These are phyloP conservation scores for Serendipita sp. DNA, from an alignment of 768 basidiomycete species.

Conservation along the genomic window DNA sequence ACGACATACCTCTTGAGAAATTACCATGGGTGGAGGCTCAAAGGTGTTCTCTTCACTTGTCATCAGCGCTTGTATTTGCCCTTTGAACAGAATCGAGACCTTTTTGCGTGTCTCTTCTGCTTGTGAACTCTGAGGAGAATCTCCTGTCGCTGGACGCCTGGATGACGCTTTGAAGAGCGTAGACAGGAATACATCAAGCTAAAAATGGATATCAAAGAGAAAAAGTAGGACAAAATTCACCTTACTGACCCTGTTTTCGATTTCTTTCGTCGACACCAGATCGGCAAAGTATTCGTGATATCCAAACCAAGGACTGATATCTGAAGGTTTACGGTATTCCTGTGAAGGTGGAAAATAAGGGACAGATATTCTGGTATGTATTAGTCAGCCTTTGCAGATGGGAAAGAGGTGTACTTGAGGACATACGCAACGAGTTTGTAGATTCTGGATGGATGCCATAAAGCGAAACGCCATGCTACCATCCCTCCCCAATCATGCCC, in stretches of 20 bases:
- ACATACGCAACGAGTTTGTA: conserved; percentile 43
- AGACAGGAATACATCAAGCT: neutral
- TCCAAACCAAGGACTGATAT: conserved; percentile 33
- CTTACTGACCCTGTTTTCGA: conserved; percentile 37
- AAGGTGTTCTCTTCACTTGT: neutral
- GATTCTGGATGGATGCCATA: conserved; percentile 55
- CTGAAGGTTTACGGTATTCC: conserved; percentile 33
- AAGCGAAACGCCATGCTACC: conserved; percentile 46
- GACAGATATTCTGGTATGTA: conserved; percentile 36
- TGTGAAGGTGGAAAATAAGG: conserved; percentile 48
- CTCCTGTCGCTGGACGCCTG: no score
- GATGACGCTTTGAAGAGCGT: no score
- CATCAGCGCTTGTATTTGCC: neutral
- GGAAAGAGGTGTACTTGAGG: neutral
- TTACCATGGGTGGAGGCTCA: neutral
- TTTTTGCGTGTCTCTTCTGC: no score
- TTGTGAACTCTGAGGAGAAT: neutral
- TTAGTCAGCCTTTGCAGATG: neutral
- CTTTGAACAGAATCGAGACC: neutral
- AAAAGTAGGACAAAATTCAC: no score
- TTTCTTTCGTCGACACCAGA: conserved; percentile 32
- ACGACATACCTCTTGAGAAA: neutral
- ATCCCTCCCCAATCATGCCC: conserved; percentile 75
- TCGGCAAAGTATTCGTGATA: conserved; percentile 57
- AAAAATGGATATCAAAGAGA: no score